Conservation (phyloP, 129 eudicot species). For the Pseudognaphalium luteoalbum region DNA sequence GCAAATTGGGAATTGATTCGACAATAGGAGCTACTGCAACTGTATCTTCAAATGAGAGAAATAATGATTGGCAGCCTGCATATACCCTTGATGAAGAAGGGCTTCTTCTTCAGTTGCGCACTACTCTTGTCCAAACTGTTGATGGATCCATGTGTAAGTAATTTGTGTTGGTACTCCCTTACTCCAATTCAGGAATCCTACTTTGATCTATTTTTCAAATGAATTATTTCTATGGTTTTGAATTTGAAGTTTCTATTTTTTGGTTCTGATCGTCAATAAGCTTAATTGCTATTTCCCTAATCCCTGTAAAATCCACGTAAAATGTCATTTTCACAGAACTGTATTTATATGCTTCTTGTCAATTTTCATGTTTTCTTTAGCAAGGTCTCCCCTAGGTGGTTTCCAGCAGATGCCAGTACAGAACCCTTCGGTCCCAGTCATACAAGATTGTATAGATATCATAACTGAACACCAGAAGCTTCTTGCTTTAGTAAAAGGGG, state of each 20-base stretch:
- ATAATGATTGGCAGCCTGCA: slow-evolving; percentile 83
- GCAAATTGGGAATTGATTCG: slow-evolving; percentile 64
- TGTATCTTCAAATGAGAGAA: slow-evolving; percentile 58
- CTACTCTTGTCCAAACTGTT: slow-evolving; percentile 74
- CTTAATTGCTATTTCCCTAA: not conserved
- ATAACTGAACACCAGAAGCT: slow-evolving; percentile 92
- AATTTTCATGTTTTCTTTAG: slow-evolving; percentile 42
- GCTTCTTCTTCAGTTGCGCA: slow-evolving; percentile 75
- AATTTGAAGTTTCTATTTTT: no score
- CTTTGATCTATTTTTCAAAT: not conserved
- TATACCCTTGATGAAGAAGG: slow-evolving; percentile 78
- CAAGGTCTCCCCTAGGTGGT: slow-evolving; percentile 47
- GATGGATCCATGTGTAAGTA: slow-evolving; percentile 64
- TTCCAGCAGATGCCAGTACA: slow-evolving; percentile 63
- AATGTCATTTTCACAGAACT: slow-evolving; percentile 4
- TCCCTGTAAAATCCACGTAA: slow-evolving; percentile 1
- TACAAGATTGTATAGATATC: slow-evolving; percentile 85
- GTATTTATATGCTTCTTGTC: not conserved
- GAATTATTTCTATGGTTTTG: slow-evolving; percentile 1
- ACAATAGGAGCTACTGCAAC: slow-evolving; percentile 38
- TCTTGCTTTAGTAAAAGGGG: slow-evolving; percentile 83
- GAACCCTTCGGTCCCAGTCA: slow-evolving; percentile 40
- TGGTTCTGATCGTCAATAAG: no score
- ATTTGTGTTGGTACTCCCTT: not conserved
- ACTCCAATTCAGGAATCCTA: not conserved